Conservation (phyloP, 2,329 filamentous ascomycete species). For the Phialophora tarda region DNA sequence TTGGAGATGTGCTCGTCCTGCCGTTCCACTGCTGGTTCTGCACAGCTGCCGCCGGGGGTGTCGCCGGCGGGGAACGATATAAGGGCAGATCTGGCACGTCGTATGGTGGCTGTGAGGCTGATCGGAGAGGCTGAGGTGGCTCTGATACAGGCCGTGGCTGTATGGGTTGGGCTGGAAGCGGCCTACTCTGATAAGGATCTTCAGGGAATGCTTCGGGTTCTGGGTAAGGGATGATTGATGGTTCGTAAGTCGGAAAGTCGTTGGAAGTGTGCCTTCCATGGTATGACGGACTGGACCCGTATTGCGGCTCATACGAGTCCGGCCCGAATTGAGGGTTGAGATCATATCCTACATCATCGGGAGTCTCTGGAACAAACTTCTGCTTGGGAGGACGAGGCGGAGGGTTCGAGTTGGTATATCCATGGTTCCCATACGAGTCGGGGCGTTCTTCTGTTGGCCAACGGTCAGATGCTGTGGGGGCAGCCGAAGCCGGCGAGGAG, state of each 20-base stretch:
- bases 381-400: conserved; percentile 36
- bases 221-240: not conserved
- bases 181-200: conserved; percentile 45
- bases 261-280: conserved; percentile 23
- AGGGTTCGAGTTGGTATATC: conserved; percentile 25
- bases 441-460: conserved; percentile 26
- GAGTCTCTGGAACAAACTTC: conserved; percentile 32
- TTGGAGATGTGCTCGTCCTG: conserved; percentile 35
- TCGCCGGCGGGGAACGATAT: conserved; percentile 29
- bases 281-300: conserved; percentile 9
- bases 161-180: conserved; percentile 54
- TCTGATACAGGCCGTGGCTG: conserved; percentile 57
- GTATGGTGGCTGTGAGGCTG: conserved; percentile 22
- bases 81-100: conserved; percentile 4
- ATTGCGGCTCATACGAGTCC: conserved; percentile 25
- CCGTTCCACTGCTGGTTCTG: conserved; percentile 31
- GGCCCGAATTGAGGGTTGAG: conserved; percentile 27
- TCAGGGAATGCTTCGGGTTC: conserved; percentile 10
- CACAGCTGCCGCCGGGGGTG: conserved; percentile 18
- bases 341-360: conserved; percentile 34
- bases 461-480: conserved; percentile 16
- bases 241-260: conserved; percentile 14
- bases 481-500: conserved; percentile 20
- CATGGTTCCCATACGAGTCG: conserved; percentile 34
- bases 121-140: not conserved